Conservation (phyloP, 805 yeast genomes). For the Saturnispora hagleri region DNA sequence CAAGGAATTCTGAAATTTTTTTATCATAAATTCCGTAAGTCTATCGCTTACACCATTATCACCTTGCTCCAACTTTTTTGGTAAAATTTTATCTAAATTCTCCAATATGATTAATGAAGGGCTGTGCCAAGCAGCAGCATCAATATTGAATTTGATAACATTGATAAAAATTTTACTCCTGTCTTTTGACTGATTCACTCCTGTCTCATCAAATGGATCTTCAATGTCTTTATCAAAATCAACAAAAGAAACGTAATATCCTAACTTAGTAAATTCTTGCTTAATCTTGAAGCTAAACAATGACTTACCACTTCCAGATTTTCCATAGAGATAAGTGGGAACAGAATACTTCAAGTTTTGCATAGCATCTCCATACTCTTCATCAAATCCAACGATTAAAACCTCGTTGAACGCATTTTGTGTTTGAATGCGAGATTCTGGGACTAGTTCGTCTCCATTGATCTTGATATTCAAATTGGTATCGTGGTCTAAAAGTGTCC, state of each 20-base stretch:
- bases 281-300: slow-evolving; percentile 38
- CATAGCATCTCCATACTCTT: slow-evolving; percentile 31
- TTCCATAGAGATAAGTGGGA: slow-evolving; percentile 61
- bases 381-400: slow-evolving; percentile 51
- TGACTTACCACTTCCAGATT: slow-evolving; percentile 78
- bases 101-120: slow-evolving; percentile 73
- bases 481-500: slow-evolving; percentile 25
- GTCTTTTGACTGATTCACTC: slow-evolving; percentile 3
- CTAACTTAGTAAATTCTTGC: slow-evolving; percentile 29
- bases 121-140: slow-evolving; percentile 50
- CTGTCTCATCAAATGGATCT: not conserved
- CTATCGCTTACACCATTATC: slow-evolving; percentile 58
- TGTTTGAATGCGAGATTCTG: slow-evolving; percentile 31
- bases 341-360: slow-evolving; percentile 32
- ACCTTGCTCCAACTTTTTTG: slow-evolving; percentile 49
- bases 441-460: slow-evolving; percentile 40
- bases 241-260: slow-evolving; percentile 40
- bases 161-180: slow-evolving; percentile 20
- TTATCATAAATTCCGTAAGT: slow-evolving; percentile 48
- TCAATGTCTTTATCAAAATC: slow-evolving; percentile 8
- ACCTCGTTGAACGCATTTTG: not conserved
- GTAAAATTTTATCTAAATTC: slow-evolving; percentile 63
- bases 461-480: slow-evolving; percentile 23
- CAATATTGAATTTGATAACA: slow-evolving; percentile 42
- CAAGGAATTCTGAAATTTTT: slow-evolving; percentile 35